Evolutionary conservation across 2,329 filamentous ascomycete genomes (phyloP), one percentile per base, ranked within the genome.

Genomic region (Diaporthe velutina): DNA sequence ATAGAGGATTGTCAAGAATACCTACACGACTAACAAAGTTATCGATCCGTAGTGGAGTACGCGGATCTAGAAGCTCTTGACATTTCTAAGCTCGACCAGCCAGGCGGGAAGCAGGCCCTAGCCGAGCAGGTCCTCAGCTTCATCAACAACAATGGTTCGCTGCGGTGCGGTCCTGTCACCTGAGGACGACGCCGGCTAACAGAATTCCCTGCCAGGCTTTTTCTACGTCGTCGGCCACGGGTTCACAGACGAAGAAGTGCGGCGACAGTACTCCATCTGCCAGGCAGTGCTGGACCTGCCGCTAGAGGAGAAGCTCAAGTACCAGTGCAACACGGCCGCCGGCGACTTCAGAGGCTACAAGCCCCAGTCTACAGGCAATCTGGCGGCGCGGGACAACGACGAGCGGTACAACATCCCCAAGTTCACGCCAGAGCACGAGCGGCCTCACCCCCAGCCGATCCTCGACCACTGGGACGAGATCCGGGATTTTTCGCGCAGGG

Each of bases 331-430:
- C 74, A 79, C 80, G 5, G 78, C 79, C 15, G 76, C 78, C n/a
- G 80, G 80, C 40, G 78, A 81, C 74, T 80, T 79, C 58, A 79
- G 80, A 42, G 79, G 79, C 4, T 81, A 81, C 52, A 79, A 79
- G 66, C 76, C 77, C 6, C 78, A 75, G 68, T 78, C 78, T 1
- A 78, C 78, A 0, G 77, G 76, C 10, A 76, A 76, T 55, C 78
- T 78, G 17, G 77, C 76, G 1, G 64, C 55, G 5, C 75, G 77
- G 35, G 78, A 79, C 60, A 79, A 80, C 40, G 77, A 78, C 60
- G 78, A 78, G 74, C 75, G 77, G 17, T 79, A 79, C 64, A 80
- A 80, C 50, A 78, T 80, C 33, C 78, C 78, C 57, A 80, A 80
- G 71, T 76, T 77, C 55, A 80, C 78, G 30, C 76, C 79, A 6